phyloP scores from a whole-genome alignment of 768 basidiomycete species.

The Boletellus sp. region DNA sequence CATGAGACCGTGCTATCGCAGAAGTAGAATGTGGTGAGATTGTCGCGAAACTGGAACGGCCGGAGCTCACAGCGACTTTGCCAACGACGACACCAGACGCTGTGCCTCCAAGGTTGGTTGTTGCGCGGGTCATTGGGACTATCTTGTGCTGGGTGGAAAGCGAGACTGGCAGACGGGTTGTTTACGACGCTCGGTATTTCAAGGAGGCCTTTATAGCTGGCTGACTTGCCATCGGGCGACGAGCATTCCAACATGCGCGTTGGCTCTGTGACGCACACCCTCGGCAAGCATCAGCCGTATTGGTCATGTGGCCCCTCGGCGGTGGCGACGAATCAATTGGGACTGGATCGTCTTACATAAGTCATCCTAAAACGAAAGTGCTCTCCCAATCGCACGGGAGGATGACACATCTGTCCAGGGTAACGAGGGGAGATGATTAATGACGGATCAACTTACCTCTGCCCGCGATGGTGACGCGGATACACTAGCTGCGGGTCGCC shows the following conservation, averaged over 20 bases:
- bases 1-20: background rate
- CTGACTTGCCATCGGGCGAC: background rate
- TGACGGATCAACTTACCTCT: too few relatives aligned
- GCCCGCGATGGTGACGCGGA: too few relatives aligned
- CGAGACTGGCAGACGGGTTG: background rate
- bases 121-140: conserved; percentile 28
- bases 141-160: background rate
- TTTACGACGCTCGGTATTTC: background rate
- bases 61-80: conserved; percentile 35
- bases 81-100: conserved; percentile 36
- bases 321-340: too few relatives aligned
- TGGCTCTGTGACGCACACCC: background rate
- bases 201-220: background rate
- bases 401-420: too few relatives aligned
- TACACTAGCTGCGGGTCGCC: too few relatives aligned
- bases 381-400: too few relatives aligned
- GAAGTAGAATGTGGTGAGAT: background rate
- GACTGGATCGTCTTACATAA: too few relatives aligned
- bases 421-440: too few relatives aligned
- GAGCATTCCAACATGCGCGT: background rate
- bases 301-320: background rate
- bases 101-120: conserved; percentile 37
- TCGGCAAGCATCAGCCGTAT: background rate
- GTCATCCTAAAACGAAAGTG: too few relatives aligned
- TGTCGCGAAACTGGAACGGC: background rate